A percentile compares a stretch with the other conserved stretches of the same genome.
These are phyloP conservation scores for Amauroascus verrucosus DNA, from an alignment of 2,329 filamentous ascomycete species.

Conservation along the genomic window DNA sequence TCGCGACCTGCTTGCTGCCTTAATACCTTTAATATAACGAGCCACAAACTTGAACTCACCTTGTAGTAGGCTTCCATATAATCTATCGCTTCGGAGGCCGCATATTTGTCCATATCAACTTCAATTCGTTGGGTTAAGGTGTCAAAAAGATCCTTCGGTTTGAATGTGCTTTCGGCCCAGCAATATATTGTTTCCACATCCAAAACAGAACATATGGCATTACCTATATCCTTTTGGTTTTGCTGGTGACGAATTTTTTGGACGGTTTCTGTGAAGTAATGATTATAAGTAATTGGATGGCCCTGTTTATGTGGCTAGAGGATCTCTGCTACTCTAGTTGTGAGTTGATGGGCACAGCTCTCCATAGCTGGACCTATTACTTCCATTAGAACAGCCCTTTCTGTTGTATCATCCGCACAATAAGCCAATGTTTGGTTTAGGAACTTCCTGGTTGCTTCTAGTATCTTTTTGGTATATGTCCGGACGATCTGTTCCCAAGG, in stretches of 20 bases:
- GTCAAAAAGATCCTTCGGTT: background rate
- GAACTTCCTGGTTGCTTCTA: slow-evolving; percentile 25
- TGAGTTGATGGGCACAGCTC: slow-evolving; percentile 17
- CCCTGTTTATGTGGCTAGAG: slow-evolving; percentile 39
- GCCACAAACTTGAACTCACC: slow-evolving; percentile 21
- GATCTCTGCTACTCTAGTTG: slow-evolving; percentile 36
- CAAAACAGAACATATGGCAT: background rate
- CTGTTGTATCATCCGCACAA: slow-evolving; percentile 33
- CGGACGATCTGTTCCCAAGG: slow-evolving; percentile 39
- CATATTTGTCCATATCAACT: slow-evolving; percentile 30
- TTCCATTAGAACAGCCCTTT: slow-evolving; percentile 22
- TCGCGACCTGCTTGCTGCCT: slow-evolving; percentile 27
- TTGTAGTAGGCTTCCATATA: slow-evolving; percentile 41
- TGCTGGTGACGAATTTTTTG: slow-evolving; percentile 15
- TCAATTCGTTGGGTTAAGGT: slow-evolving; percentile 17
- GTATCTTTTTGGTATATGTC: slow-evolving; percentile 20
- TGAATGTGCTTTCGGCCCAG: no score
- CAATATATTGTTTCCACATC: no score
- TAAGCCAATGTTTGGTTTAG: slow-evolving; percentile 26
- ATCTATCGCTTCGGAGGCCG: slow-evolving; percentile 32
- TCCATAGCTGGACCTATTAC: slow-evolving; percentile 37
- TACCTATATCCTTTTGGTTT: background rate
- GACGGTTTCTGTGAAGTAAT: slow-evolving; percentile 29
- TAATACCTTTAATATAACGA: background rate
- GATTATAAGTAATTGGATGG: slow-evolving; percentile 31